Evolutionary conservation across 805 yeast species (phyloP).

Genomic region (Saccharomycopsis olivae): DNA sequence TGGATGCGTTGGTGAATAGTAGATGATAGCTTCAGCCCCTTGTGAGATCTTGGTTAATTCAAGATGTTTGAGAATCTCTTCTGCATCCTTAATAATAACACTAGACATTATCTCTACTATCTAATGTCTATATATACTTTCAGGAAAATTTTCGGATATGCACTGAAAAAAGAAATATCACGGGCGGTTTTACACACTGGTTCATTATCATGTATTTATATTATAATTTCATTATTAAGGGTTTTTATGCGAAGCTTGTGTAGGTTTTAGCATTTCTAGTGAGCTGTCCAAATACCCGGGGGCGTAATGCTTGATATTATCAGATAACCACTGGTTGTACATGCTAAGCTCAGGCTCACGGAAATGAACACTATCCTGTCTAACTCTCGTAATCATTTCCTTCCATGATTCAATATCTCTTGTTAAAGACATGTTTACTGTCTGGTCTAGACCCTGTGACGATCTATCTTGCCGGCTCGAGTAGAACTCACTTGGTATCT

Average conservation of each 20-base stretch:
- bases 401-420: constrained; percentile 12
- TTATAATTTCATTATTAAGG: too few relatives aligned
- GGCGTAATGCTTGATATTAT: constrained; percentile 15
- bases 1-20: constrained; percentile 54
- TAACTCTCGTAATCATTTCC: constrained; percentile 1
- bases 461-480: constrained; percentile 8
- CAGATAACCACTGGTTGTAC: constrained; percentile 12
- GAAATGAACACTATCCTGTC: neutral
- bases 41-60: constrained; percentile 42
- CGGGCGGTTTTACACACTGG: too few relatives aligned
- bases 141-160: too few relatives aligned
- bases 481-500: constrained; percentile 21
- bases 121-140: too few relatives aligned
- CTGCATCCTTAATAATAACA: neutral
- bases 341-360: neutral
- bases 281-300: constrained; percentile 17
- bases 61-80: constrained; percentile 4
- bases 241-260: too few relatives aligned
- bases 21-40: constrained; percentile 87
- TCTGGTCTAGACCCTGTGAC: neutral
- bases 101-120: constrained; percentile 1
- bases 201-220: too few relatives aligned
- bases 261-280: neutral
- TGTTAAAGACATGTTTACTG: constrained; percentile 1
- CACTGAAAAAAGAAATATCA: too few relatives aligned